Percentiles rank a stretch among this genome's conserved stretches.
Conservation (phyloP, 345 rosid species). For the Dimocarpus longan region DNA sequence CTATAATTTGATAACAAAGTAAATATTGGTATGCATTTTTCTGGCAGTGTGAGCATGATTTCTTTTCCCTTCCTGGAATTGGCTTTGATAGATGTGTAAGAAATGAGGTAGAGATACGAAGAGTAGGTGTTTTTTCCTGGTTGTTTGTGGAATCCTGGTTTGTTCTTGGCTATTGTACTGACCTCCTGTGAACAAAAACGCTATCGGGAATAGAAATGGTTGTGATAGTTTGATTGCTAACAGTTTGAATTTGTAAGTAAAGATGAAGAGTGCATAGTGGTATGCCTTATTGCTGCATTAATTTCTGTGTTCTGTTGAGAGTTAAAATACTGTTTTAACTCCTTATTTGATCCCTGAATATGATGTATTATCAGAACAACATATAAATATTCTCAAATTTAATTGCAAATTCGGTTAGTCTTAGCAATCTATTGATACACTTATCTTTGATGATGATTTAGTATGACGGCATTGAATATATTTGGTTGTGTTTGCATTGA, state of each 20-base stretch:
- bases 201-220: slow-evolving; percentile 37
- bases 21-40: slow-evolving; percentile 46
- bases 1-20: slow-evolving; percentile 42
- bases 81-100: slow-evolving; percentile 42
- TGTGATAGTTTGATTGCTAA: slow-evolving; percentile 59
- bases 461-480: not conserved
- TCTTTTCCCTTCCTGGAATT: slow-evolving; percentile 35
- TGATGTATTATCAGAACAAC: slow-evolving; percentile 14
- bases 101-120: slow-evolving; percentile 43
- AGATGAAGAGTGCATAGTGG: slow-evolving; percentile 32
- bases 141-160: slow-evolving; percentile 38
- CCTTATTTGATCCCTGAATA: slow-evolving; percentile 3
- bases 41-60: slow-evolving; percentile 56
- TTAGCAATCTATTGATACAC: not conserved
- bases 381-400: slow-evolving; percentile 4
- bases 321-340: slow-evolving; percentile 15
- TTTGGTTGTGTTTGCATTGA: not conserved
- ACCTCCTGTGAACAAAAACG: slow-evolving; percentile 38
- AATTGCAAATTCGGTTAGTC: not conserved
- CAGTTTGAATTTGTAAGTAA: slow-evolving; percentile 58
- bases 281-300: slow-evolving; percentile 18
- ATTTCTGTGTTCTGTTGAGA: slow-evolving; percentile 13
- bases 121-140: slow-evolving; percentile 40
- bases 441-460: not conserved
- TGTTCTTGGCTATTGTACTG: slow-evolving; percentile 43